A percentile compares a stretch with the other conserved stretches of the same genome.
These are phyloP conservation scores for Entoloma clypeatum DNA, from an alignment of 1,284 basidiomycete genomes.

Conservation along the genomic window DNA sequence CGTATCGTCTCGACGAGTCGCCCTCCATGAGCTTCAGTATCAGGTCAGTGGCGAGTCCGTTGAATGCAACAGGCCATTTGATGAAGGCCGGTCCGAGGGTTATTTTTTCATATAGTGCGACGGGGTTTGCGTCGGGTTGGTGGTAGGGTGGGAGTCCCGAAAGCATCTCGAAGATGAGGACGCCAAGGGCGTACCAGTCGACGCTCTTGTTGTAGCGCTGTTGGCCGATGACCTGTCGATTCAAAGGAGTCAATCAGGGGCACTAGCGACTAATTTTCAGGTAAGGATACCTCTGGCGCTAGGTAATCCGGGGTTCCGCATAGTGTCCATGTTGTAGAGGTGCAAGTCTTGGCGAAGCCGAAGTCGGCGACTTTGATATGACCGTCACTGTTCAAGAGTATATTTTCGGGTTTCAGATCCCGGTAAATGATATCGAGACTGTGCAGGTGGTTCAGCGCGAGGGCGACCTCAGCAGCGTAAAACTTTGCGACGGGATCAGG, in stretches of 20 bases:
- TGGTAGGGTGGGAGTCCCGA: slow-evolving; percentile 82
- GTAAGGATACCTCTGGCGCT: slow-evolving; percentile 70
- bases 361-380: slow-evolving; percentile 99
- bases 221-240: slow-evolving; percentile 73
- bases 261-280: slow-evolving; percentile 1
- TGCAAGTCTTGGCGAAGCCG: slow-evolving; percentile 92
- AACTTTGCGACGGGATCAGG: slow-evolving; percentile 99
- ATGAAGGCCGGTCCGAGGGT: slow-evolving; percentile 73
- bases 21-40: slow-evolving; percentile 88
- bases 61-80: slow-evolving; percentile 84
- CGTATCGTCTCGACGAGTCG: slow-evolving; percentile 89
- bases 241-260: slow-evolving; percentile 6
- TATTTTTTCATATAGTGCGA: slow-evolving; percentile 78
- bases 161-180: slow-evolving; percentile 97
- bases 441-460: slow-evolving; percentile 93
- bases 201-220: slow-evolving; percentile 97
- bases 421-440: slow-evolving; percentile 92
- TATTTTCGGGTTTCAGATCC: slow-evolving; percentile 97
- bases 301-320: slow-evolving; percentile 98
- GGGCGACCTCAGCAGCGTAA: slow-evolving; percentile 95
- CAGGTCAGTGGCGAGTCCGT: slow-evolving; percentile 80
- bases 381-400: slow-evolving; percentile 89
- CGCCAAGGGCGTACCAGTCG: slow-evolving; percentile 98
- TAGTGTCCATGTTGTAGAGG: slow-evolving; percentile 93
- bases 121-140: slow-evolving; percentile 60